Conservation (phyloP, 805 yeast genomes). For the Trichomonascus vanleenenianus region DNA sequence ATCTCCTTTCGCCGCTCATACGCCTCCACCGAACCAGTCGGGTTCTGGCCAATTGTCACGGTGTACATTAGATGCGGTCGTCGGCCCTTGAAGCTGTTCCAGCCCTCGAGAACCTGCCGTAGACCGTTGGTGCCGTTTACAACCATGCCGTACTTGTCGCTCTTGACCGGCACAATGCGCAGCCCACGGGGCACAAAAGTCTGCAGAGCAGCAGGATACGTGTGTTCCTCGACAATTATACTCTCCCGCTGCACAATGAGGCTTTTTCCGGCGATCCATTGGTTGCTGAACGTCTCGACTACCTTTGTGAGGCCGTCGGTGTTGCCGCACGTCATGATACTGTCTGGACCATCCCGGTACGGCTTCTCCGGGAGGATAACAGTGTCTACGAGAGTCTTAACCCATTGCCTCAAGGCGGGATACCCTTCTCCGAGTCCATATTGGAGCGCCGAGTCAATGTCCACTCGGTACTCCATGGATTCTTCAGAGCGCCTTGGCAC, state of each 20-base stretch:
- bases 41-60: slow-evolving; percentile 94
- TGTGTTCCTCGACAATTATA: slow-evolving; percentile 68
- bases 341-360: slow-evolving; percentile 58
- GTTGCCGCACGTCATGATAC: slow-evolving; percentile 68
- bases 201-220: slow-evolving; percentile 78
- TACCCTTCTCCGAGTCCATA: slow-evolving; percentile 85
- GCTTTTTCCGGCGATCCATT: slow-evolving; percentile 50
- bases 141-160: slow-evolving; percentile 71
- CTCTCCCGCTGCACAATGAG: slow-evolving; percentile 7
- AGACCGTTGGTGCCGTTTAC: slow-evolving; percentile 33
- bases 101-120: slow-evolving; percentile 43
- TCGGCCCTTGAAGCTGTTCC: slow-evolving; percentile 43
- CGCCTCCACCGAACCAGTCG: slow-evolving; percentile 82
- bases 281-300: slow-evolving; percentile 62
- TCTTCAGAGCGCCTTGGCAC: slow-evolving; percentile 34
- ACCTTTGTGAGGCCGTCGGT: slow-evolving; percentile 82
- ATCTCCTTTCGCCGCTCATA: slow-evolving; percentile 67
- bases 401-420: slow-evolving; percentile 56
- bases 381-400: slow-evolving; percentile 53
- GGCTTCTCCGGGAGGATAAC: slow-evolving; percentile 9
- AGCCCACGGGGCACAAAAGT: slow-evolving; percentile 69
- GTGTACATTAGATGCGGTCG: slow-evolving; percentile 82
- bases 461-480: slow-evolving; percentile 48
- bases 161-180: slow-evolving; percentile 58
- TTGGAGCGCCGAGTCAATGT: slow-evolving; percentile 62